These are phyloP conservation scores for Fragilaria radians DNA, from an alignment of 108 stramenopile genomes.

Conservation along the genomic window DNA sequence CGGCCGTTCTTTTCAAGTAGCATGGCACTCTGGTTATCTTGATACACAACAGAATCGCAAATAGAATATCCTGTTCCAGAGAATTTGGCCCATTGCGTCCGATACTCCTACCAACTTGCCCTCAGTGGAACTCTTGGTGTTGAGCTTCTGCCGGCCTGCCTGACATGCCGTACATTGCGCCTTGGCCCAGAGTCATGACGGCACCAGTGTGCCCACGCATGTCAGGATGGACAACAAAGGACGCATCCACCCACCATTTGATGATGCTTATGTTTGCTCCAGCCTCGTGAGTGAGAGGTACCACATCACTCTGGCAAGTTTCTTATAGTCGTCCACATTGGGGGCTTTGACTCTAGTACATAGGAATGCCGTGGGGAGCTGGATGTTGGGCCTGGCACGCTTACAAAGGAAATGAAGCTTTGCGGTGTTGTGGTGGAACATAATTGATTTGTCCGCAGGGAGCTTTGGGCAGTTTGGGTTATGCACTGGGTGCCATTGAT, in stretches of 20 bases:
- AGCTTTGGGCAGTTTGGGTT: conserved; percentile 5
- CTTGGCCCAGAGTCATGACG: conserved; percentile 27
- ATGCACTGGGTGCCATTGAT: conserved; percentile 10
- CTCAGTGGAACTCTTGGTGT: conserved; percentile 39
- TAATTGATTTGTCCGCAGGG: neutral
- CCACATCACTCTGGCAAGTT: conserved; percentile 24
- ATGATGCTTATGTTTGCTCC: conserved; percentile 14
- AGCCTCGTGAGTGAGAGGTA: conserved; percentile 27
- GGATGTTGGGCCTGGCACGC: conserved; percentile 18
- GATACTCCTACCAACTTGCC: conserved; percentile 31
- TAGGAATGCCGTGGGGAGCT: conserved; percentile 30
- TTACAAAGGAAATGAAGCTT: conserved; percentile 16
- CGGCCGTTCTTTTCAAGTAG: conserved; percentile 38
- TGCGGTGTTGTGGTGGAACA: conserved; percentile 1
- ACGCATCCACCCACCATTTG: too few relatives aligned
- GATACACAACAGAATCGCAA: conserved; percentile 43
- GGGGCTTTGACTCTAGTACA: conserved; percentile 31
- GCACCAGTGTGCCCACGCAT: conserved; percentile 39
- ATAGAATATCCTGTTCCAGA: conserved; percentile 49
- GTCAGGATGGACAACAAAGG: conserved; percentile 40
- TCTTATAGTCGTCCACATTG: too few relatives aligned
- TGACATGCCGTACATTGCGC: too few relatives aligned
- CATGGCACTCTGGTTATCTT: too few relatives aligned
- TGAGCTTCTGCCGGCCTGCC: conserved; percentile 29
- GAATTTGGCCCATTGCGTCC: conserved; percentile 28